Evolutionary conservation across 306 rosid genomes (phyloP), one percentile per base, ranked within the genome.

Genomic region (Ochetophila trinervis): DNA sequence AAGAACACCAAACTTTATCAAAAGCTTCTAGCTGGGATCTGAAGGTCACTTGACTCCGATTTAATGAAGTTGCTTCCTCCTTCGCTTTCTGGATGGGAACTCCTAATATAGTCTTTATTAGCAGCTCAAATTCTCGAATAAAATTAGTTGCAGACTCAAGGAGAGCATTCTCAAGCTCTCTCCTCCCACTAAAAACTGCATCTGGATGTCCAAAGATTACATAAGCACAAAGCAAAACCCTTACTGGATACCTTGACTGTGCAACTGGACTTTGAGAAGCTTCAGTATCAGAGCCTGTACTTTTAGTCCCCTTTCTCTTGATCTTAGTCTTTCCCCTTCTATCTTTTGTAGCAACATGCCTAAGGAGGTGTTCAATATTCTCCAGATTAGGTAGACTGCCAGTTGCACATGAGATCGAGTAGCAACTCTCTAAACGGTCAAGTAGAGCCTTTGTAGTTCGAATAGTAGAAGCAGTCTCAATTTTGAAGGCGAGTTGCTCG

Each of bases 1-100:
- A 93, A 20, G 86, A 79, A 79, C 97, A 87, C 98, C 98, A 93
- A 44, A 90, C 96, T 80, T 84, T 87, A 82, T 93, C 98, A 76
- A 93, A 93, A 65, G 83, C 81, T 70, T 78, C 82, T 60, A 93
- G 88, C 87, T 89, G 97, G 62, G 94, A 81, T 76, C 93, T 82
- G 80, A 93, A 90, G 70, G 89, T 84, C 69, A 66, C 37, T 56
- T 71, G 76, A 19, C 72, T 83, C 78, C 66, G 74, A 35, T 44
- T 40, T 60, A 72, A 69, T 22, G 84, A 71, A 58, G 61, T 77
- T 62, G 79, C 62, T 60, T 86, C 87, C 27, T 83, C 84, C 60
- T 81, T 84, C 49, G 73, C 79, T 66, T 76, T 77, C 62, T 72
- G 82, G 4, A 80, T 71, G 10, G 93, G 88, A 60, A 93, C 93